These are phyloP conservation scores for Pythium brachiatum DNA, from an alignment of 352 stramenopile species.

Conservation along the genomic window DNA sequence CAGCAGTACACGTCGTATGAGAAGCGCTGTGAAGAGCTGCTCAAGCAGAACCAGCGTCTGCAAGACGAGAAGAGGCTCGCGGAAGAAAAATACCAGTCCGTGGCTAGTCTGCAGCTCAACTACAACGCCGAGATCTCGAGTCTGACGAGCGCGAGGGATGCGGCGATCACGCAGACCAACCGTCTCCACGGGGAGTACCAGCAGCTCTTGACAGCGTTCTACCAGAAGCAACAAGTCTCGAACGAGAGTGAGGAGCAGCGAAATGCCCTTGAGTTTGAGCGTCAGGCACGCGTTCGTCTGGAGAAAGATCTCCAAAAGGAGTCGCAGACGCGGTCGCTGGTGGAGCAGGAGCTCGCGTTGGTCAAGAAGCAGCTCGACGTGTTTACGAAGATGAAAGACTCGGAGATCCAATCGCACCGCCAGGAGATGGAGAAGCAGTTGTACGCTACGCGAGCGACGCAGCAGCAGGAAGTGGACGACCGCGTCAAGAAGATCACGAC, in stretches of 20 bases:
- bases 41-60: conserved; percentile 56
- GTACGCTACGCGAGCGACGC: conserved; percentile 23
- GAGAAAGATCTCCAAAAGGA: conserved; percentile 68
- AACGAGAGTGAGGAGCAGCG: conserved; percentile 54
- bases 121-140: conserved; percentile 50
- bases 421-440: conserved; percentile 52
- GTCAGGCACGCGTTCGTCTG: conserved; percentile 44
- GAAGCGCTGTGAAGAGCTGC: conserved; percentile 62
- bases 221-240: conserved; percentile 66
- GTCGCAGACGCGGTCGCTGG: conserved; percentile 47
- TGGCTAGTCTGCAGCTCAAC: conserved; percentile 52
- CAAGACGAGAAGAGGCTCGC: conserved; percentile 61
- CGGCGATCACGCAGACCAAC: conserved; percentile 70
- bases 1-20: conserved; percentile 73
- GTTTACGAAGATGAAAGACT: conserved; percentile 55
- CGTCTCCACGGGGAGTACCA: conserved; percentile 75
- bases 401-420: conserved; percentile 43
- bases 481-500: conserved; percentile 31
- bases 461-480: conserved; percentile 46
- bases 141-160: conserved; percentile 57
- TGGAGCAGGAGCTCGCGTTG: conserved; percentile 66
- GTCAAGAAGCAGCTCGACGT: conserved; percentile 75
- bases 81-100: conserved; percentile 62
- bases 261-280: conserved; percentile 62
- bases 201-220: conserved; percentile 65